Conservation (phyloP, 495 filamentous ascomycete genomes). For the Rusavskia elegans region DNA sequence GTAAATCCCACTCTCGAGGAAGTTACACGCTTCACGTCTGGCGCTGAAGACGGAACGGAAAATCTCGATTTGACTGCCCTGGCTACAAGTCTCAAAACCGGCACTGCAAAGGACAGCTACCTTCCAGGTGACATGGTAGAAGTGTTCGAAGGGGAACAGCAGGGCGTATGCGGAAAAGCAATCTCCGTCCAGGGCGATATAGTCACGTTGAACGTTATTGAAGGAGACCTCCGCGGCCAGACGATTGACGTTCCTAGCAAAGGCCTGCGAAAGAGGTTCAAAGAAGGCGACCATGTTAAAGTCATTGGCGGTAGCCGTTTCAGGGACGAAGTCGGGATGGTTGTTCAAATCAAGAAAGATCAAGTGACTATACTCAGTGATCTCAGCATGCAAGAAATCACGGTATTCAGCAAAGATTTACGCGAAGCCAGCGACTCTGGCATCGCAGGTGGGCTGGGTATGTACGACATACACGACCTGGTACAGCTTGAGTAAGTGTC, state of each 20-base stretch:
- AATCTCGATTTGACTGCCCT: constrained; percentile 85
- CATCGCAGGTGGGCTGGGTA: constrained; percentile 58
- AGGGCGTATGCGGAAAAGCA: constrained; percentile 72
- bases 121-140: constrained; percentile 87
- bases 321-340: constrained; percentile 89
- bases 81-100: constrained; percentile 69
- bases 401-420: constrained; percentile 95
- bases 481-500: constrained; percentile 72
- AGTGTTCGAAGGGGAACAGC: constrained; percentile 91
- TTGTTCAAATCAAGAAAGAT: constrained; percentile 81
- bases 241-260: constrained; percentile 85
- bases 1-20: constrained; percentile 92
- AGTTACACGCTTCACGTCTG: constrained; percentile 80
- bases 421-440: constrained; percentile 83
- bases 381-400: constrained; percentile 80
- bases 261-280: constrained; percentile 84
- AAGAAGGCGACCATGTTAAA: constrained; percentile 92
- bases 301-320: constrained; percentile 92
- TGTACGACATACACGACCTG: constrained; percentile 82
- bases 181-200: constrained; percentile 82
- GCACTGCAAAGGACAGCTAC: constrained; percentile 60
- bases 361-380: constrained; percentile 84
- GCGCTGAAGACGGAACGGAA: constrained; percentile 78
- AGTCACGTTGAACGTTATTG: constrained; percentile 72
- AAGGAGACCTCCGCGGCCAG: constrained; percentile 69